phyloP scores from a whole-genome alignment of 2,329 filamentous ascomycete species.

The Claviceps cyperi region DNA sequence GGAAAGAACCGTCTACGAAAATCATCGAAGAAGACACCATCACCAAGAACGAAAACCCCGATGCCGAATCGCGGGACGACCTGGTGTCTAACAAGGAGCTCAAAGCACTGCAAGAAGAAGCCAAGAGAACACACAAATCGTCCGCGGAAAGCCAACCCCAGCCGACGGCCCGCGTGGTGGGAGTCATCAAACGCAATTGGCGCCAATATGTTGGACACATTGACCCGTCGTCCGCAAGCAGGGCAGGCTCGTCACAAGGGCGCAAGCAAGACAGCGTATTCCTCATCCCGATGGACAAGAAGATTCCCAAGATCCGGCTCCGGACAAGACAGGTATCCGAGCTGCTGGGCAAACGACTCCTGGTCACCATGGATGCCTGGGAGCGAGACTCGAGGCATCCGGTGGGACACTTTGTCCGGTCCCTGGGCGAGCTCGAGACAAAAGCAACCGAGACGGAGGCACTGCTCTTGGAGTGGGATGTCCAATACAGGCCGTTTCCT shows the following conservation, averaged over 20 bases:
- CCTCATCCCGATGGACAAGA: slow-evolving; percentile 94
- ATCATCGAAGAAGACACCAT: slow-evolving; percentile 89
- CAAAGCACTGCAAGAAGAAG: slow-evolving; percentile 79
- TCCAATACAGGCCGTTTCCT: slow-evolving; percentile 93
- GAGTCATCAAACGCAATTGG: slow-evolving; percentile 92
- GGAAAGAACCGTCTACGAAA: slow-evolving; percentile 91
- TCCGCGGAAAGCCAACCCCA: slow-evolving; percentile 64
- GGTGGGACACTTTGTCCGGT: slow-evolving; percentile 83
- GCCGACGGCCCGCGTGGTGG: slow-evolving; percentile 83
- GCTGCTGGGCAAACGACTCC: slow-evolving; percentile 75
- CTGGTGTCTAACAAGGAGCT: slow-evolving; percentile 83
- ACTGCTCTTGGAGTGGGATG: slow-evolving; percentile 84
- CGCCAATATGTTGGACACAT: slow-evolving; percentile 94
- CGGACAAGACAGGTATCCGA: slow-evolving; percentile 82
- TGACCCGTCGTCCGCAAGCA: slow-evolving; percentile 70
- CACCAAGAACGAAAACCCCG: slow-evolving; percentile 87
- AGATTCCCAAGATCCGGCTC: slow-evolving; percentile 88
- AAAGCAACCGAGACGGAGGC: slow-evolving; percentile 98
- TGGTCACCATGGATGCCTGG: slow-evolving; percentile 93
- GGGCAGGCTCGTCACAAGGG: slow-evolving; percentile 57
- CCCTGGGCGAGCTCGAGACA: slow-evolving; percentile 82
- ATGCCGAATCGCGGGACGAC: slow-evolving; percentile 59
- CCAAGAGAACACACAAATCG: slow-evolving; percentile 68
- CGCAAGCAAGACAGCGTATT: slow-evolving; percentile 87
- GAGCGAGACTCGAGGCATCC: slow-evolving; percentile 87